Percentiles rank a stretch among this genome's conserved stretches.
These are phyloP conservation scores for Cystofilobasidium bisporidii DNA, from an alignment of 768 basidiomycete genomes.

Conservation along the genomic window DNA sequence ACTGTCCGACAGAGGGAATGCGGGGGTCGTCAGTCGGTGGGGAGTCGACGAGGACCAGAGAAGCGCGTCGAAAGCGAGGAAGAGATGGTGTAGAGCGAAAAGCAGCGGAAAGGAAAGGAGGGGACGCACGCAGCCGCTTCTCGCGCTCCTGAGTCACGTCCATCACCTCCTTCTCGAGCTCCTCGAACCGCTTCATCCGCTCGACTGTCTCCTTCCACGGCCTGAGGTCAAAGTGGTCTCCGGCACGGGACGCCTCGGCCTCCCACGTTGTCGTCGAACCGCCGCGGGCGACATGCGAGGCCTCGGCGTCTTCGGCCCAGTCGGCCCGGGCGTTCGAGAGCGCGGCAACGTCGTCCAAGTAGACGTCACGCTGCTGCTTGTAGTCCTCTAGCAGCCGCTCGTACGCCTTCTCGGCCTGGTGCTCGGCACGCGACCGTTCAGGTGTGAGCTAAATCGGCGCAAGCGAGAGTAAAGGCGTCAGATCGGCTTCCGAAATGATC, in stretches of 20 bases:
- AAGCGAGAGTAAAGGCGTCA: not conserved
- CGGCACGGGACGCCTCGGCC: not conserved
- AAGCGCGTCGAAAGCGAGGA: too few relatives aligned
- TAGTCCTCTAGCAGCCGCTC: not conserved
- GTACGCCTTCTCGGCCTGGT: not conserved
- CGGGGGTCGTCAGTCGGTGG: not conserved
- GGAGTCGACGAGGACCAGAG: too few relatives aligned
- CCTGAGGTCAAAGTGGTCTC: not conserved
- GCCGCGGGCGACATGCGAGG: not conserved
- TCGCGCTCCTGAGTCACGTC: constrained; percentile 24
- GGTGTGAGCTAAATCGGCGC: not conserved
- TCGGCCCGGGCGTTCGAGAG: not conserved
- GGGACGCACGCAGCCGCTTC: not conserved
- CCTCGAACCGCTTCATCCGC: not conserved
- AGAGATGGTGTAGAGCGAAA: too few relatives aligned
- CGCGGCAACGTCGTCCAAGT: not conserved
- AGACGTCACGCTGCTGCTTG: not conserved
- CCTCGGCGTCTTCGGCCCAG: constrained; percentile 1
- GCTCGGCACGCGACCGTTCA: not conserved
- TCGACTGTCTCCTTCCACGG: not conserved
- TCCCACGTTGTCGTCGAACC: not conserved
- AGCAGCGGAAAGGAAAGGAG: not conserved
- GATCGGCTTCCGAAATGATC: not conserved
- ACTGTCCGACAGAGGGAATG: too few relatives aligned
- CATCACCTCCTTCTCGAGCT: constrained; percentile 35